A percentile compares a stretch with the other conserved stretches of the same genome.
Conservation (phyloP, 495 filamentous ascomycete species). For the Lasiosphaeriaceae sp. region DNA sequence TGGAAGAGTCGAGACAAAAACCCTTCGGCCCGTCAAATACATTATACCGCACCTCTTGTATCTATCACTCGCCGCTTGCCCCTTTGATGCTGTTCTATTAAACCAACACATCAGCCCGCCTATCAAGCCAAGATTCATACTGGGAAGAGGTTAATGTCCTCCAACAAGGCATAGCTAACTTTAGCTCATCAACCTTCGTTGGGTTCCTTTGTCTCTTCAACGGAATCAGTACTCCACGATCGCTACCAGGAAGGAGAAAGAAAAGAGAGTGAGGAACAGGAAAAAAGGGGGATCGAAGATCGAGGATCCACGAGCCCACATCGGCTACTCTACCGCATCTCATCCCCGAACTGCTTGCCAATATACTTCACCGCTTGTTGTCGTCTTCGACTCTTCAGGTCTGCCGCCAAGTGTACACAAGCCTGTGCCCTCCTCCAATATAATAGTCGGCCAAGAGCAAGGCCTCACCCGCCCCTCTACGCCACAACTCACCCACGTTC, state of each 20-base stretch:
- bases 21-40: constrained; percentile 1
- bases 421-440: constrained; percentile 8
- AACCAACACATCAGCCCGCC: constrained; percentile 9
- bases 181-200: constrained; percentile 17
- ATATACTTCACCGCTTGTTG: constrained; percentile 1
- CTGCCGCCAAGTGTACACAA: constrained; percentile 9
- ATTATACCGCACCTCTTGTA: background rate
- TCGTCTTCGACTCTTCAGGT: constrained; percentile 3
- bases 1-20: constrained; percentile 27
- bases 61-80: constrained; percentile 11
- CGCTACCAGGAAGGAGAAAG: constrained; percentile 26
- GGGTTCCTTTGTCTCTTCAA: constrained; percentile 11
- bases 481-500: constrained; percentile 34
- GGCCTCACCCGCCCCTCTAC: constrained; percentile 23
- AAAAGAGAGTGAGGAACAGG: too few species aligned
- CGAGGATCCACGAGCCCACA: constrained; percentile 12
- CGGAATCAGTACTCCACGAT: constrained; percentile 23
- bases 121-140: background rate
- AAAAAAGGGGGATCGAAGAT: constrained; percentile 17
- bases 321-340: background rate
- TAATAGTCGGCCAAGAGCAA: constrained; percentile 17
- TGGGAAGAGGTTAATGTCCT: constrained; percentile 17
- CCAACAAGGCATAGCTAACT: constrained; percentile 18
- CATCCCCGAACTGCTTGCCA: background rate
- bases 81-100: constrained; percentile 8